Evolutionary conservation across 2,329 filamentous ascomycete genomes (phyloP).

Genomic region (Blumeria hordei): DNA sequence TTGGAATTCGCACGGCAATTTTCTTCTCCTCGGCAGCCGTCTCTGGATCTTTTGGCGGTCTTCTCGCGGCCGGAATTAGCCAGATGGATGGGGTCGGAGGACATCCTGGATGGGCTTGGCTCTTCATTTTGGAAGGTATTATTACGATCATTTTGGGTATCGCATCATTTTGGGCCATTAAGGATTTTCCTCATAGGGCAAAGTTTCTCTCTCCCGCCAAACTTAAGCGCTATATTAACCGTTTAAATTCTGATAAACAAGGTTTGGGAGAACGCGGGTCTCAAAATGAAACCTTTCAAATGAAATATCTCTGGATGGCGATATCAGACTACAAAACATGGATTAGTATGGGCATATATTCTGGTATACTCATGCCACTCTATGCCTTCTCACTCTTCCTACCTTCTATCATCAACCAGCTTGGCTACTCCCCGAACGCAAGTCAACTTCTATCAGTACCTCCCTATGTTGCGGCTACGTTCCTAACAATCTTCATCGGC

Average conservation of each 20-base stretch:
- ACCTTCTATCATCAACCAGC: slow-evolving; percentile 47
- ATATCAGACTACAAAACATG: slow-evolving; percentile 73
- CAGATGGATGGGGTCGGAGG: slow-evolving; percentile 40
- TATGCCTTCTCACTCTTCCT: slow-evolving; percentile 60
- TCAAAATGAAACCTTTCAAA: slow-evolving; percentile 45
- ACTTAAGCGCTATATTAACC: slow-evolving; percentile 43
- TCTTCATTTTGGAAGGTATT: slow-evolving; percentile 46
- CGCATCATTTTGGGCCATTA: slow-evolving; percentile 51
- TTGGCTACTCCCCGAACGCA: slow-evolving; percentile 29
- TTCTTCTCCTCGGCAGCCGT: slow-evolving; percentile 70
- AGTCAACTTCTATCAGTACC: slow-evolving; percentile 54
- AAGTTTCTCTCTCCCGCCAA: slow-evolving; percentile 47
- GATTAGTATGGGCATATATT: slow-evolving; percentile 49
- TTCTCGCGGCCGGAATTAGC: slow-evolving; percentile 47
- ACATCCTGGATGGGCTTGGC: slow-evolving; percentile 35
- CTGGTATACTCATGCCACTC: slow-evolving; percentile 47
- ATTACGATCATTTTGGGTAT: slow-evolving; percentile 45
- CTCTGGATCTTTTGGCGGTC: slow-evolving; percentile 53
- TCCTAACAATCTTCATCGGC: slow-evolving; percentile 45
- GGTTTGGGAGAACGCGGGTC: slow-evolving; percentile 29
- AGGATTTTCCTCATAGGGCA: slow-evolving; percentile 60
- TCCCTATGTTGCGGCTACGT: slow-evolving; percentile 46
- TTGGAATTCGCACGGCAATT: slow-evolving; percentile 55
- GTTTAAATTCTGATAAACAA: slow-evolving; percentile 49
- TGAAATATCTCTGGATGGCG: slow-evolving; percentile 45